phyloP scores from a whole-genome alignment of 2,329 filamentous ascomycete species.

The Botryotinia globosa region DNA sequence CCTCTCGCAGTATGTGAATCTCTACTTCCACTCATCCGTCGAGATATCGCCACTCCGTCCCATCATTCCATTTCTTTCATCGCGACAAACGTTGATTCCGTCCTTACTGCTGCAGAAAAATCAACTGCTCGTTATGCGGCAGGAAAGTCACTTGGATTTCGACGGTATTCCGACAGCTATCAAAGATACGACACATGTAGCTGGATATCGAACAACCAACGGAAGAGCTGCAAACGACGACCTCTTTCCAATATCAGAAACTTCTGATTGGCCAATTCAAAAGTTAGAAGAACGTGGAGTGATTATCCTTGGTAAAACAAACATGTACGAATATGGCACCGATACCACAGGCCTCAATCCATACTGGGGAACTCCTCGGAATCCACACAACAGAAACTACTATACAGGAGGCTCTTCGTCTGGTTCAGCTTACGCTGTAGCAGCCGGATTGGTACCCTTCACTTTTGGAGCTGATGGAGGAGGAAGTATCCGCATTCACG shows the following conservation, averaged over 20 bases:
- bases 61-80: constrained; percentile 65
- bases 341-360: constrained; percentile 58
- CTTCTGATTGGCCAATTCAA: constrained; percentile 47
- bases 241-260: constrained; percentile 34
- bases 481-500: constrained; percentile 50
- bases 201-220: constrained; percentile 49
- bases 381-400: constrained; percentile 48
- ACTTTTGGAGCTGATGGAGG: constrained; percentile 53
- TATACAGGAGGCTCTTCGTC: constrained; percentile 55
- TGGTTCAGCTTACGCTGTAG: constrained; percentile 52
- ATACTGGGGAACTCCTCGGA: constrained; percentile 55
- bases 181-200: constrained; percentile 56
- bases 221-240: constrained; percentile 48
- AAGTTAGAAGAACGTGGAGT: constrained; percentile 50
- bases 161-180: constrained; percentile 56
- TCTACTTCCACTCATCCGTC: constrained; percentile 67
- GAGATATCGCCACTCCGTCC: constrained; percentile 51
- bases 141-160: constrained; percentile 48
- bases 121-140: constrained; percentile 69
- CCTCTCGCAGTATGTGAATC: constrained; percentile 69
- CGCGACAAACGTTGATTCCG: constrained; percentile 58
- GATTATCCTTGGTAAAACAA: constrained; percentile 56
- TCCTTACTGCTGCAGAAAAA: constrained; percentile 65
- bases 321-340: constrained; percentile 61
- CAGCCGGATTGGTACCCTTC: constrained; percentile 51